Conservation (phyloP, 179 eudicot species). For the Sideroxylon spinosum region DNA sequence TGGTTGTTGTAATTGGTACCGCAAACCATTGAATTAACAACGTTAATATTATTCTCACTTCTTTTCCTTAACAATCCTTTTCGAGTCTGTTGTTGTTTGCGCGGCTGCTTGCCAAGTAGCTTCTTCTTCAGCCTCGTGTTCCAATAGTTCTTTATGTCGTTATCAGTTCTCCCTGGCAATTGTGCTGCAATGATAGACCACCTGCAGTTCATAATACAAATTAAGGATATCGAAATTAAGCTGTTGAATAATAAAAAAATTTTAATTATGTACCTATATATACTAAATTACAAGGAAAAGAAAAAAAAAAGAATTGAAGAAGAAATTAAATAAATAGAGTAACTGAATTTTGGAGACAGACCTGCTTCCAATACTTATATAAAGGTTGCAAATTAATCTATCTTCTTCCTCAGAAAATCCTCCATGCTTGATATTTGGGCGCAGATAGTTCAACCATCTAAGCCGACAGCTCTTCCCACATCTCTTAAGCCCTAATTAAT, state of each 20-base stretch:
- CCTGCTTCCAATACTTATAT: constrained; percentile 51
- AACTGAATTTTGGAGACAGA: constrained; percentile 4
- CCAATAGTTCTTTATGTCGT: constrained; percentile 52
- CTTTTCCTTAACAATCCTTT: constrained; percentile 14
- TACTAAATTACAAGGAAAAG: no score
- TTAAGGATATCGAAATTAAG: no score
- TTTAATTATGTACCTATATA: no score
- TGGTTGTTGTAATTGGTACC: constrained; percentile 13
- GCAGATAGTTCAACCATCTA: constrained; percentile 51
- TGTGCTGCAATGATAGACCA: constrained; percentile 58
- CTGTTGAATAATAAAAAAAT: no score
- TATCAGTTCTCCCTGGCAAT: constrained; percentile 51
- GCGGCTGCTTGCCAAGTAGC: constrained; percentile 47
- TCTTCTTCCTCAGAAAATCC: constrained; percentile 50
- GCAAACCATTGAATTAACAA: constrained; percentile 9
- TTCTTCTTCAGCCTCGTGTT: constrained; percentile 51
- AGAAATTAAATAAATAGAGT: no score
- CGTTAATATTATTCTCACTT: no score
- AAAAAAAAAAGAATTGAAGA: no score
- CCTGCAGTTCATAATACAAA: constrained; percentile 13
- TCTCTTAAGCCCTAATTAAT: constrained; percentile 33
- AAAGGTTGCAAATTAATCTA: constrained; percentile 44
- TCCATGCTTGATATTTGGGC: constrained; percentile 49
- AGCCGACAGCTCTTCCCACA: constrained; percentile 53
- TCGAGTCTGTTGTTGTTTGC: constrained; percentile 41